These are phyloP conservation scores for Cucurbitaria berberidis DNA, from an alignment of 2,329 filamentous ascomycete genomes.

Conservation along the genomic window DNA sequence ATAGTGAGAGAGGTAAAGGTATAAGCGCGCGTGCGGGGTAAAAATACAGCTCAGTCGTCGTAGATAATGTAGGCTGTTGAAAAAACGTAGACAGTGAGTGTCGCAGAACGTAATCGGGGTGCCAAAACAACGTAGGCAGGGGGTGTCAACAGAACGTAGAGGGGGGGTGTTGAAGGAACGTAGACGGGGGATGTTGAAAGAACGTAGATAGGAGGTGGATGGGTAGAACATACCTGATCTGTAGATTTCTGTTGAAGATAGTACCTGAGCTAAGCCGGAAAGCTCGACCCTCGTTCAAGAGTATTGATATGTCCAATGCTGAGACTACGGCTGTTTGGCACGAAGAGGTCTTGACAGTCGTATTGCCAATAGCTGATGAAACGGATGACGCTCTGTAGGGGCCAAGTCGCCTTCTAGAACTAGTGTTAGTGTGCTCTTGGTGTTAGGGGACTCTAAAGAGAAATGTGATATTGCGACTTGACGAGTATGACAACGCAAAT, in stretches of 20 bases:
- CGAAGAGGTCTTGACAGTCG: neutral
- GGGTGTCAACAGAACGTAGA: too few relatives aligned
- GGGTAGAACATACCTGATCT: neutral
- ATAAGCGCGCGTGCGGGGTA: too few relatives aligned
- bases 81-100: too few relatives aligned
- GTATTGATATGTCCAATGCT: too few relatives aligned
- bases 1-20: constrained; percentile 11
- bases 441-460: neutral
- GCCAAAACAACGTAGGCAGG: too few relatives aligned
- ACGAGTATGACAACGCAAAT: neutral
- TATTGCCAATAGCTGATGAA: neutral
- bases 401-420: neutral
- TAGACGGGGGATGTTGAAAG: too few relatives aligned
- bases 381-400: neutral
- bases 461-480: neutral
- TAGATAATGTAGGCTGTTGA: neutral
- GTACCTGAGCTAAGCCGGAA: neutral
- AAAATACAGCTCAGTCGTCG: too few relatives aligned
- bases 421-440: neutral
- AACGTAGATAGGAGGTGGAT: neutral
- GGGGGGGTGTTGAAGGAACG: too few relatives aligned
- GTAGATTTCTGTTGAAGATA: neutral
- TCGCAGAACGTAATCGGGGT: too few relatives aligned
- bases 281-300: neutral
- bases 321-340: too few relatives aligned